Base-by-base conservation (phyloP, 352 stramenopile genomes). In the Aphanomyces euteiches region DNA sequence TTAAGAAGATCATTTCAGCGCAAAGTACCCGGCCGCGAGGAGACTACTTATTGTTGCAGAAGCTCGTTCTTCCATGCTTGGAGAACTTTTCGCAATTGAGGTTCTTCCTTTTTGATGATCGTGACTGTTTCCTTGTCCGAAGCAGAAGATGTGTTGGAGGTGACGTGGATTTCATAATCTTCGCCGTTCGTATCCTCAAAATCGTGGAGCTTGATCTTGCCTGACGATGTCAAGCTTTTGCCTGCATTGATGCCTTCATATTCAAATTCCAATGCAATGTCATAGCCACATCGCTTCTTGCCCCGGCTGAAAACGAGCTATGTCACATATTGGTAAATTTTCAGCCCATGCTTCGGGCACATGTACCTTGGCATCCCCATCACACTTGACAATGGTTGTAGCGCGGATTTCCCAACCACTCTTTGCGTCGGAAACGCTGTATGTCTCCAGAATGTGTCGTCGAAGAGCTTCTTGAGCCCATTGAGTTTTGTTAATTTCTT, bases 201-300 rank as follows among this genome's bases (percentile, higher is more conserved):
- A 76, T 93, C 87, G 63, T 91, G 82, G 39, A 94, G 71, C 73
- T 94, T 84, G 17, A 94, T 76, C 59, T 90, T 75, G 37, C 87
- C 87, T 40, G 78, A 79, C 17, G 88, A 78, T n/a, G 56, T 45
- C 28, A 15, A 8, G n/a, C 28, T 37, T 21, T 63, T 38, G 28
- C 10, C 56, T 19, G 84, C 77, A 4, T 80, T 75, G 47, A 77
- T 75, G 3, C 79, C 80, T 53, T 84, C 79, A 79, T 84, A 93
- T 65, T 84, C 82, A 60, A 92, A 94, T 74, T 92, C 92, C 75
- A 94, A 77, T 56, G 80, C 83, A 37, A 94, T 80, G 48, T 94
- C 85, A 68, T 92, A 94, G 5, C 87, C 85, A 53, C 87, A 94
- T 48, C 87, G 87, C 73, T 94, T 94, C 77, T 92, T 91, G 48